A percentile compares a stretch with the other conserved stretches of the same genome.
These are phyloP conservation scores for Leucosporidium scottii DNA, from an alignment of 768 basidiomycete genomes.

Conservation along the genomic window DNA sequence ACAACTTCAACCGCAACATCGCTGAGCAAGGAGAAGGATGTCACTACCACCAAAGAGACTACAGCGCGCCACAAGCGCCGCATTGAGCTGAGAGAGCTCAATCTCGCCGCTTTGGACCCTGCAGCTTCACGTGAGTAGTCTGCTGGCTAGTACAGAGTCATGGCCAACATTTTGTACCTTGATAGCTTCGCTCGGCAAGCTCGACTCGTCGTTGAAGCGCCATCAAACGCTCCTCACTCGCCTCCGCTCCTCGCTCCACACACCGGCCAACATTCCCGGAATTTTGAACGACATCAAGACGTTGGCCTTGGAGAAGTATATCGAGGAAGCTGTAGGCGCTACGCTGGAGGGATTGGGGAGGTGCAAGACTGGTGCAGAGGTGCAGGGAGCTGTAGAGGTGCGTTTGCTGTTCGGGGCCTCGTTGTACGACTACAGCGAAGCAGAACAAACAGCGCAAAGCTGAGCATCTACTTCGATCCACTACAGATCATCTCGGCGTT, in stretches of 20 bases:
- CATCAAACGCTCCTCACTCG: conserved; percentile 94
- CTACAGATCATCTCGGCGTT: conserved; percentile 74
- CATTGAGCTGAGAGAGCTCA: conserved; percentile 17
- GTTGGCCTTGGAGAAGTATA: conserved; percentile 86
- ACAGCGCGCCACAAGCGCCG: conserved; percentile 2
- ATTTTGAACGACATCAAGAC: conserved; percentile 81
- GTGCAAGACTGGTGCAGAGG: conserved; percentile 88
- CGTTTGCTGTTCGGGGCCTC: conserved; percentile 11
- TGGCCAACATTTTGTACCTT: neutral
- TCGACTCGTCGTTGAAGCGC: conserved; percentile 90
- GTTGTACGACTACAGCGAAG: neutral
- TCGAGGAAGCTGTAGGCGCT: conserved; percentile 87
- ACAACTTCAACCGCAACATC: too few relatives aligned
- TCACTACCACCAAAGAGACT: too few relatives aligned
- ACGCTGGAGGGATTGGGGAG: conserved; percentile 73
- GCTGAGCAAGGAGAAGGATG: too few relatives aligned
- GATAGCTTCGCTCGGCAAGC: conserved; percentile 36
- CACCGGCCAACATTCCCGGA: conserved; percentile 45
- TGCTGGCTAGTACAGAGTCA: neutral
- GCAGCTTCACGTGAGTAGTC: neutral
- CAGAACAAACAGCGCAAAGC: neutral
- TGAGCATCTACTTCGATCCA: neutral
- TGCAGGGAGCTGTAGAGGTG: conserved; percentile 88
- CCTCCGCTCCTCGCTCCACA: conserved; percentile 68
- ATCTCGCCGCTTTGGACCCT: conserved; percentile 26